Evolutionary conservation across 306 rosid species (phyloP).

Genomic region (Trifolium fragiferum): DNA sequence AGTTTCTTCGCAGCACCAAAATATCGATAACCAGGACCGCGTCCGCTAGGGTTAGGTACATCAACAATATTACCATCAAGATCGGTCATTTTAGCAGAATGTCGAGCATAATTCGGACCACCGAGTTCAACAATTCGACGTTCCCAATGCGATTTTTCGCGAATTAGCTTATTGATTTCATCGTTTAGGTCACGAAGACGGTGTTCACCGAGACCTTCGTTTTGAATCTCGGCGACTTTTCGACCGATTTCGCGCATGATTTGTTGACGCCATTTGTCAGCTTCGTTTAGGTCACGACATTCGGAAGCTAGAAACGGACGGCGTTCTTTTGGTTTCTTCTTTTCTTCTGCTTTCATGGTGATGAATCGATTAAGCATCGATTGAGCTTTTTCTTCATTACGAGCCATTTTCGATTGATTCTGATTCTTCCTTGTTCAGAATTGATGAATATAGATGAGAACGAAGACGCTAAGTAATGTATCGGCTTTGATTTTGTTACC

Average conservation of each 20-base stretch:
- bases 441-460: too few relatives aligned
- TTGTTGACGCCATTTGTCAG: conserved; percentile 90
- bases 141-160: conserved; percentile 87
- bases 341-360: conserved; percentile 84
- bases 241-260: conserved; percentile 97
- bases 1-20: conserved; percentile 92
- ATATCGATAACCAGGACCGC: conserved; percentile 89
- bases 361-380: conserved; percentile 81
- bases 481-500: too few relatives aligned
- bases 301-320: conserved; percentile 81
- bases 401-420: conserved; percentile 66
- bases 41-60: conserved; percentile 92
- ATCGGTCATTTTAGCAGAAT: conserved; percentile 90
- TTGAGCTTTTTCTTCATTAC: conserved; percentile 58
- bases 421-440: too few relatives aligned
- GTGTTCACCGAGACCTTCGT: conserved; percentile 94
- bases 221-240: conserved; percentile 96
- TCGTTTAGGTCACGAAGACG: conserved; percentile 96
- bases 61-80: conserved; percentile 93
- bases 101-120: conserved; percentile 69
- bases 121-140: conserved; percentile 89
- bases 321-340: conserved; percentile 88
- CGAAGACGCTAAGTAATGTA: too few relatives aligned
- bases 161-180: conserved; percentile 88
- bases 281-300: conserved; percentile 94